These are phyloP conservation scores for Claviceps purpurea DNA, from an alignment of 2,329 filamentous ascomycete species.

Conservation along the genomic window DNA sequence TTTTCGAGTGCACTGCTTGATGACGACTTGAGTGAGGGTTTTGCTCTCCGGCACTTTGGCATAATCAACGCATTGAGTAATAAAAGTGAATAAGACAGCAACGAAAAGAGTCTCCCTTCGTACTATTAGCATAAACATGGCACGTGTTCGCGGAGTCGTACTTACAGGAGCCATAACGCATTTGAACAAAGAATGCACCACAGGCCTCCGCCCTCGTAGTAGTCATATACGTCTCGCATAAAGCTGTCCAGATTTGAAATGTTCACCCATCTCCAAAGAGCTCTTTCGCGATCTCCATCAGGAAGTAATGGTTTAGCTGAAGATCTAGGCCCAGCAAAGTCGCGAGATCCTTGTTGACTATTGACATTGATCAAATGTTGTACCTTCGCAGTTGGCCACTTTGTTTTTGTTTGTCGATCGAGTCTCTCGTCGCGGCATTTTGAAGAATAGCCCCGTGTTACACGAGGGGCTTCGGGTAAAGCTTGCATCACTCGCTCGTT, in stretches of 20 bases:
- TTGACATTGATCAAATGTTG: slow-evolving; percentile 38
- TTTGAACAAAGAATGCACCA: slow-evolving; percentile 71
- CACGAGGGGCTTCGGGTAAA: background rate
- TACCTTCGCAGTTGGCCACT: slow-evolving; percentile 41
- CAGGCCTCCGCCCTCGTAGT: slow-evolving; percentile 71
- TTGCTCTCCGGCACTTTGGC: slow-evolving; percentile 54
- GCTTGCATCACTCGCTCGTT: slow-evolving; percentile 15
- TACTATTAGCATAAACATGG: slow-evolving; percentile 2
- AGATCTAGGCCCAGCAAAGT: slow-evolving; percentile 14
- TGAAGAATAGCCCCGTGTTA: background rate
- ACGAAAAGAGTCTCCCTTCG: slow-evolving; percentile 67
- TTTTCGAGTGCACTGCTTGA: slow-evolving; percentile 60
- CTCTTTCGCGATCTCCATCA: slow-evolving; percentile 48
- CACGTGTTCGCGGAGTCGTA: slow-evolving; percentile 5
- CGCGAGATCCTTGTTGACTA: slow-evolving; percentile 10
- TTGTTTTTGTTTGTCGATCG: slow-evolving; percentile 24
- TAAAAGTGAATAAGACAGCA: slow-evolving; percentile 67
- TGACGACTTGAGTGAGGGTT: slow-evolving; percentile 37
- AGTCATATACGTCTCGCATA: slow-evolving; percentile 71
- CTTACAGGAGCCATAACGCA: slow-evolving; percentile 58
- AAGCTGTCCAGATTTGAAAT: slow-evolving; percentile 82
- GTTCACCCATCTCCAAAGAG: slow-evolving; percentile 88
- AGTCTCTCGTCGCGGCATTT: background rate
- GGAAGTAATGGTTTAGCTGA: slow-evolving; percentile 16
- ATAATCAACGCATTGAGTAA: slow-evolving; percentile 80